These are phyloP conservation scores for Tuber aestivum DNA, from an alignment of 495 filamentous ascomycete species.

Conservation along the genomic window DNA sequence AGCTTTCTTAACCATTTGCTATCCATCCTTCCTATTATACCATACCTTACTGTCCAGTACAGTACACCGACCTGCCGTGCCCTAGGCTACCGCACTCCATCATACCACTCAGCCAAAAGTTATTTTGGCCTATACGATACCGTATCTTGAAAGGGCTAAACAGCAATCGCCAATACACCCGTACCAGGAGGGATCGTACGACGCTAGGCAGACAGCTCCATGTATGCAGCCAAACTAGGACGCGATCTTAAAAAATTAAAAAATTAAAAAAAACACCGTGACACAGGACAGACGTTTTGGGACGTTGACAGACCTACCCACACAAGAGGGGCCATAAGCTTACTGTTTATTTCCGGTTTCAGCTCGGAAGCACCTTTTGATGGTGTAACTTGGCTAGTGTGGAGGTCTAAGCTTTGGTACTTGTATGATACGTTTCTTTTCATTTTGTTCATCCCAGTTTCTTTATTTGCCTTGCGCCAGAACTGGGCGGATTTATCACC, in stretches of 20 bases:
- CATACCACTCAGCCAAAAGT: neutral
- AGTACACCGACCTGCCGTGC: neutral
- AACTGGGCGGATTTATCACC: neutral
- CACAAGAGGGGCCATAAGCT: neutral
- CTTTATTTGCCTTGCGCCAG: neutral
- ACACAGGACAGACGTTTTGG: neutral
- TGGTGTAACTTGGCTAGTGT: neutral
- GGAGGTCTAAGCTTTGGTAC: neutral
- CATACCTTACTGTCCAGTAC: neutral
- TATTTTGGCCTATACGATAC: neutral
- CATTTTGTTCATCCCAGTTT: neutral
- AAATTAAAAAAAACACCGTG: neutral
- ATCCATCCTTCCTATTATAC: neutral
- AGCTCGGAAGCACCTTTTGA: neutral
- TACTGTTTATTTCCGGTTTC: conserved; percentile 1
- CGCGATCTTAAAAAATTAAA: neutral
- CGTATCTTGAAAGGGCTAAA: neutral
- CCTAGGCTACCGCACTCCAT: neutral
- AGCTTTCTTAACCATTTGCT: neutral
- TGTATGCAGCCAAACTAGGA: neutral
- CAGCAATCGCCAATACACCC: neutral
- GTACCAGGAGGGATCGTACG: neutral
- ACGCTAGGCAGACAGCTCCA: neutral
- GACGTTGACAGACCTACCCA: neutral
- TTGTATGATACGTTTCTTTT: neutral